phyloP scores from a whole-genome alignment of 1,284 basidiomycete genomes.

The Malassezia equina region DNA sequence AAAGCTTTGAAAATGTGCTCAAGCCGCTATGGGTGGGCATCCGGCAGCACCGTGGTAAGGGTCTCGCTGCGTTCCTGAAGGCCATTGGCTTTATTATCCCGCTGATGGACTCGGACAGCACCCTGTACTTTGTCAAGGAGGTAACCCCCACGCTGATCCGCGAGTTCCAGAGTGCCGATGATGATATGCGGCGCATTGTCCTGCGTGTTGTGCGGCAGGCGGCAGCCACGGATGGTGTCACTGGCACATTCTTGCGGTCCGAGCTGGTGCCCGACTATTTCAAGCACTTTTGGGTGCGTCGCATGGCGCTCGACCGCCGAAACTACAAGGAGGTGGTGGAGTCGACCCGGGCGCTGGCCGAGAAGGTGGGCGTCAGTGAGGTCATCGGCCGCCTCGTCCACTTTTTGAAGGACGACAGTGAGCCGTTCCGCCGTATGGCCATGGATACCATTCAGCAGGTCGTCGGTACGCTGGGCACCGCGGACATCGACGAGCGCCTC shows the following conservation, averaged over 20 bases:
- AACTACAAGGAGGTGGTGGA: conserved; percentile 97
- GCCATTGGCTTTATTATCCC: conserved; percentile 99
- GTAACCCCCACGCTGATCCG: conserved; percentile 61
- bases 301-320: conserved; percentile 90
- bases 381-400: conserved; percentile 91
- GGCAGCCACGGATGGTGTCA: conserved; percentile 71
- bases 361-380: conserved; percentile 90
- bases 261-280: conserved; percentile 99
- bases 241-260: conserved; percentile 56
- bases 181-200: conserved; percentile 99
- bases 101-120: conserved; percentile 86
- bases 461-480: conserved; percentile 77
- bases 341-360: conserved; percentile 92
- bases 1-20: conserved; percentile 95
- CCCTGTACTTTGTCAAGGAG: conserved; percentile 47
- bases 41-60: conserved; percentile 92
- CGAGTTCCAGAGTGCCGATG: conserved; percentile 97
- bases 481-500: conserved; percentile 89
- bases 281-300: conserved; percentile 87
- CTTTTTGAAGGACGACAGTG: conserved; percentile 69
- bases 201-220: conserved; percentile 98
- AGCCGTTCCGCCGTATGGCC: conserved; percentile 98
- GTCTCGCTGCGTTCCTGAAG: conserved; percentile 93
- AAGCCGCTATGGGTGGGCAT: conserved; percentile 98
- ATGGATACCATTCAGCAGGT: conserved; percentile 99